Base-by-base conservation (phyloP, 2,329 filamentous ascomycete species). In the Capronia coronata region DNA sequence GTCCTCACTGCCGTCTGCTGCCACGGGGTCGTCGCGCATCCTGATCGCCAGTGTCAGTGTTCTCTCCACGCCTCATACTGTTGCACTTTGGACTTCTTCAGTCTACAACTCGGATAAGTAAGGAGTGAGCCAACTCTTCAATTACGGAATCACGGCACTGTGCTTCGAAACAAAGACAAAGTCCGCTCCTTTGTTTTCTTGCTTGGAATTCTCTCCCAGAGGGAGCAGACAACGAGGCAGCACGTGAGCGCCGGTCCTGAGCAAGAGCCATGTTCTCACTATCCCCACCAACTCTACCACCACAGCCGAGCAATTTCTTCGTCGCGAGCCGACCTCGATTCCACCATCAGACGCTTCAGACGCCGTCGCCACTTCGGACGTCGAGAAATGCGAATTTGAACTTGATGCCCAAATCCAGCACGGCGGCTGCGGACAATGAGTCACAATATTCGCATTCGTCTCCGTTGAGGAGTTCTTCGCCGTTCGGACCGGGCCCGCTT, bases 321-420 rank as follows among this genome's bases (percentile, higher is more conserved):
- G 32, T 46, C 39, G 14, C 48, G 56, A 73, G 72, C 51, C 68
- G 70, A 42, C 68, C 71, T 43, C 72, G 72, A 19, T 37, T 37
- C 40, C 71, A 29, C 25, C 35, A 11, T 21, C 52, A 51, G 35
- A 37, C 50, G 4, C 51, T 54, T 9, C 34, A 50, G 23, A 48
- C 51, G 8, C 54, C 58, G 13, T 58, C 54, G 29, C 57, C 58
- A 29, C 46, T 61, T n/a, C 50, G 53, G 42, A 58, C 55, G 21
- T 56, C 52, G 13, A 48, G 51, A 40, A 56, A 59, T 59, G 57
- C 55, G 22, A 60, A 60, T 44, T 32, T 56, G 34, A 37, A 60
- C 43, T 37, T 54, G 14, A 57, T 57, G 56, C 44, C 54, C 22
- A 38, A 23, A 10, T 30, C 43, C 18, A 43, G 23, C 19, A 16